Evolutionary conservation across 116 monocot species (phyloP).

Genomic region (Posidonia oceanica): DNA sequence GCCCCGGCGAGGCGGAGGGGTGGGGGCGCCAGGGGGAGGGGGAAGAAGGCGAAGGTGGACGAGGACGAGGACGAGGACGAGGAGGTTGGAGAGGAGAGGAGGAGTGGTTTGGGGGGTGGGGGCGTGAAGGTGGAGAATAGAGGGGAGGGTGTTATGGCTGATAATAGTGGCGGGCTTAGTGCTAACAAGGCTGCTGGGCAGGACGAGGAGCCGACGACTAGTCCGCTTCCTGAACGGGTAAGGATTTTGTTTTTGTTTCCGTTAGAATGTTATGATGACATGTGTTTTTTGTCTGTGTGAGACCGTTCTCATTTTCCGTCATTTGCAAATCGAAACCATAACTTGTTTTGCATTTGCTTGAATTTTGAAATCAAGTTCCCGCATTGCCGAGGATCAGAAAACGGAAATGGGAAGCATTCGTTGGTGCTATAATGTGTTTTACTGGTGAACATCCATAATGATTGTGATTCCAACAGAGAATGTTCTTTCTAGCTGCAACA

Average conservation of each 20-base stretch:
- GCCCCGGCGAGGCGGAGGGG: not conserved
- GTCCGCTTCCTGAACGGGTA: constrained; percentile 75
- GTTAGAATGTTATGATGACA: not conserved
- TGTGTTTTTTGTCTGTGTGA: not conserved
- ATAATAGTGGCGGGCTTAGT: constrained; percentile 67
- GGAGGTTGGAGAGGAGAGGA: constrained; percentile 18
- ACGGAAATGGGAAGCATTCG: too few relatives aligned
- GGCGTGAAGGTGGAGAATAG: constrained; percentile 4
- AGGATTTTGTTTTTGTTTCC: not conserved
- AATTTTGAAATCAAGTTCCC: too few relatives aligned
- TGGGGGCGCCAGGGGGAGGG: constrained; percentile 2
- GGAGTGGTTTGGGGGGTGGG: constrained; percentile 5
- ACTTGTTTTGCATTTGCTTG: too few relatives aligned
- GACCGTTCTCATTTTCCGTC: not conserved
- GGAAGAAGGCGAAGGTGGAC: constrained; percentile 10
- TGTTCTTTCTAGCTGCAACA: too few relatives aligned
- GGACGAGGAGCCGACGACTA: constrained; percentile 64
- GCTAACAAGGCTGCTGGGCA: constrained; percentile 50
- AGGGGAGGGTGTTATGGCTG: constrained; percentile 32
- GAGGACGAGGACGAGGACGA: constrained; percentile 5
- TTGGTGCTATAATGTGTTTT: too few relatives aligned
- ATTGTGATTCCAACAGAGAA: too few relatives aligned
- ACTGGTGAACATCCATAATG: too few relatives aligned
- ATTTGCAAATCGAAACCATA: not conserved
- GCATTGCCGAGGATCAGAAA: too few relatives aligned